Evolutionary conservation across 352 stramenopile genomes (phyloP), one percentile per base, ranked within the genome.

Genomic region (Phytophthora megakarya): DNA sequence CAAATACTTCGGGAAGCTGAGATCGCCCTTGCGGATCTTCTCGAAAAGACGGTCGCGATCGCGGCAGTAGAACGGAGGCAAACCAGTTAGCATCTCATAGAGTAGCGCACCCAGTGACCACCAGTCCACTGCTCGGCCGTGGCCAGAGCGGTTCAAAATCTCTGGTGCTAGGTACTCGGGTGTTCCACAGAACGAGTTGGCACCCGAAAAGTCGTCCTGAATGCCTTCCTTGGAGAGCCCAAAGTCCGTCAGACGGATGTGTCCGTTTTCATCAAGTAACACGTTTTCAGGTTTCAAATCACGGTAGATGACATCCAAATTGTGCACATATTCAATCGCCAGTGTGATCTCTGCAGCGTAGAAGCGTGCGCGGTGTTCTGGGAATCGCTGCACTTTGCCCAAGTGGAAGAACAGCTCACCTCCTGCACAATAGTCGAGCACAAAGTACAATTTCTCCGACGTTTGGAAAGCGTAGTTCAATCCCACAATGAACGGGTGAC

Each of bases 151-250:
- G 76, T 98, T 98, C 12, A 99, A 78, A 75, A 99, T 99, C 89
- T 99, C 97, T 8, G 97, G 97, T n/a, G 97, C 96, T n/a, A 99
- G 82, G 76, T 99, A 99, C 79, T 99, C 96, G 16, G 97, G 97
- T 39, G 97, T 99, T 44, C 97, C 97, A 62, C 94, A 98, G 72
- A 99, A 99, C 46, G 92, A 98, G 62, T 99, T 97, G 19, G 97
- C 97, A 39, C 97, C 97, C 5, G 83, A 93, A 25, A 97, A 97
- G 53, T 98, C 96, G 47, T 96, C 82, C 47, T 92, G 80, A 46
- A 92, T 94, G 30, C 83, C 85, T 65, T 93, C 85, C 56, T 93
- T 96, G 39, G 87, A 95, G 10, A 98, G 81, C 1, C 97, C 97
- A 89, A 99, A 99, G 80, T 99, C 97, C 11, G 97, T 99, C 30